A percentile compares a stretch with the other conserved stretches of the same genome.
Evolutionary conservation across 2,329 filamentous ascomycete species (phyloP).

Genomic region (Epichloe sibirici): DNA sequence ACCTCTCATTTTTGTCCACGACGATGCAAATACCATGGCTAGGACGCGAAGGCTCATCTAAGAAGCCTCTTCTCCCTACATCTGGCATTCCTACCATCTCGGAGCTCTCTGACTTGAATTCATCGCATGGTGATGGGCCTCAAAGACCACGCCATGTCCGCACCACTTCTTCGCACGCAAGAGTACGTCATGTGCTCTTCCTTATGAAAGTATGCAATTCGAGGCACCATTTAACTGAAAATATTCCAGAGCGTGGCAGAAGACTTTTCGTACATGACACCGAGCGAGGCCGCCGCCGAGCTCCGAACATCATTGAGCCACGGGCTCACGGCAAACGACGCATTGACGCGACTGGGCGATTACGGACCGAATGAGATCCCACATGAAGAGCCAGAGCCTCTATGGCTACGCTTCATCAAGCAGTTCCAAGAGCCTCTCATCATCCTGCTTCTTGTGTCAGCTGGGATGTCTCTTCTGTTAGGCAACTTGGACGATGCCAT

Average conservation of each 20-base stretch:
- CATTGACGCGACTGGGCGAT: slow-evolving; percentile 62
- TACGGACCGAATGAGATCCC: slow-evolving; percentile 91
- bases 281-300: slow-evolving; percentile 63
- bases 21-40: slow-evolving; percentile 28
- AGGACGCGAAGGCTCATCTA: slow-evolving; percentile 19
- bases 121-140: slow-evolving; percentile 14
- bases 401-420: slow-evolving; percentile 91
- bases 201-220: neutral
- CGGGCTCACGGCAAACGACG: slow-evolving; percentile 72
- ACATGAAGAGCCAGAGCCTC: slow-evolving; percentile 81
- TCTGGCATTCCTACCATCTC: slow-evolving; percentile 22
- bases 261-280: slow-evolving; percentile 55
- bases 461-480: slow-evolving; percentile 76
- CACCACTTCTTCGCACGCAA: slow-evolving; percentile 43
- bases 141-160: slow-evolving; percentile 27
- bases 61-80: slow-evolving; percentile 22
- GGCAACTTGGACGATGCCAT: slow-evolving; percentile 91
- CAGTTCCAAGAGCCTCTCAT: slow-evolving; percentile 97
- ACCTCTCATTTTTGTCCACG: slow-evolving; percentile 8
- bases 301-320: slow-evolving; percentile 72
- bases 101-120: slow-evolving; percentile 12
- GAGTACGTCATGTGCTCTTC: slow-evolving; percentile 26
- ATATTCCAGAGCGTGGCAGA: slow-evolving; percentile 40
- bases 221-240: neutral
- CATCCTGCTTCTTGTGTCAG: slow-evolving; percentile 78